phyloP scores from a whole-genome alignment of 2,329 filamentous ascomycete genomes.

The Boeremia exigua region DNA sequence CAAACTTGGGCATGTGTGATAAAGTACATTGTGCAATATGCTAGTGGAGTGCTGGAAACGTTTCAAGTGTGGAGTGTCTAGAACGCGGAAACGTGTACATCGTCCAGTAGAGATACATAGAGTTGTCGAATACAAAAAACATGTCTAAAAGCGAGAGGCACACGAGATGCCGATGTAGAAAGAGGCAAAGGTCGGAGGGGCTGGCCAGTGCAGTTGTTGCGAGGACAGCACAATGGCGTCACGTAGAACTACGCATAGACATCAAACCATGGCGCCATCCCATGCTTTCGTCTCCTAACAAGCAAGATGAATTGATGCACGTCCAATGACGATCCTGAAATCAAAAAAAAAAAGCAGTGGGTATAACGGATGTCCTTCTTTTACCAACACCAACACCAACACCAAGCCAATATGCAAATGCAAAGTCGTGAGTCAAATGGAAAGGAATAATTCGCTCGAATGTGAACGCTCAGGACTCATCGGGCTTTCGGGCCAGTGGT shows the following conservation, averaged over 20 bases:
- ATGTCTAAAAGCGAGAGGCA: not conserved
- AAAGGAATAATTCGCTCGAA: constrained; percentile 4
- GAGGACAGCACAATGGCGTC: not conserved
- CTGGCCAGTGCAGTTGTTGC: not conserved
- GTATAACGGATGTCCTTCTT: constrained; percentile 29
- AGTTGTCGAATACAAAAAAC: not conserved
- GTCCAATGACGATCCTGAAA: not conserved
- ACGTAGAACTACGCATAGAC: not conserved
- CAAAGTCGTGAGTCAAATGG: constrained; percentile 14
- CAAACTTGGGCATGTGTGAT: constrained; percentile 1
- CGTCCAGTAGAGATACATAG: constrained; percentile 2
- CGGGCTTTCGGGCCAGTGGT: constrained; percentile 22
- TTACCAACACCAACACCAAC: constrained; percentile 26
- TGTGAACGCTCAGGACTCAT: constrained; percentile 15
- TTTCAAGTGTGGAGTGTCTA: not conserved
- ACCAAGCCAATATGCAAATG: constrained; percentile 29
- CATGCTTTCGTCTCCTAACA: not conserved
- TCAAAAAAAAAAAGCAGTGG: constrained; percentile 19
- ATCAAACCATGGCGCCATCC: not conserved
- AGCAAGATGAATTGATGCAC: not conserved
- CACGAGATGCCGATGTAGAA: not conserved
- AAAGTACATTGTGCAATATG: constrained; percentile 2
- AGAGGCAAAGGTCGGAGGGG: not conserved
- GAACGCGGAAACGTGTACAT: not conserved
- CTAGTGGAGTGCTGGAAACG: not conserved